Evolutionary conservation across 2,329 filamentous ascomycete genomes (phyloP).

Genomic region (Xylaria arbuscula): DNA sequence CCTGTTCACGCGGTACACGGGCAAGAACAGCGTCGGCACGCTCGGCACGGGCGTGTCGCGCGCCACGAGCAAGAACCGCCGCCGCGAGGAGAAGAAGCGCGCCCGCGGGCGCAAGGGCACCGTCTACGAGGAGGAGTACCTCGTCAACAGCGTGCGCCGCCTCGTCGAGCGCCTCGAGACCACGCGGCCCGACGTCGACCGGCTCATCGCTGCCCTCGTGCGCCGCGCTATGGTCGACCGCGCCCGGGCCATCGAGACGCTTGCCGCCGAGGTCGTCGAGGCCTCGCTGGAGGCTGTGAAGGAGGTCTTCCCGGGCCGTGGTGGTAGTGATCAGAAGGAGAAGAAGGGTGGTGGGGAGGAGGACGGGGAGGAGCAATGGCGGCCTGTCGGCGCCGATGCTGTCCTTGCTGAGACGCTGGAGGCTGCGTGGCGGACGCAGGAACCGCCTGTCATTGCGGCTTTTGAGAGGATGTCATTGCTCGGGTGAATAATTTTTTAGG

Average conservation of each 20-base stretch:
- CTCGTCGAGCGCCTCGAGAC: conserved; percentile 85
- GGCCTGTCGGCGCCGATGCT: conserved; percentile 61
- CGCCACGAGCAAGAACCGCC: conserved; percentile 86
- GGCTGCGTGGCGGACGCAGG: conserved; percentile 58
- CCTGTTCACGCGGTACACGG: conserved; percentile 92
- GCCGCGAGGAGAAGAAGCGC: conserved; percentile 92
- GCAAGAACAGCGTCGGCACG: conserved; percentile 73
- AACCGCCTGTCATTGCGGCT: conserved; percentile 61
- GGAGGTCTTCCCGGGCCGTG: conserved; percentile 71
- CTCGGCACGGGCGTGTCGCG: conserved; percentile 78
- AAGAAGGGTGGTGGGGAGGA: conserved; percentile 36
- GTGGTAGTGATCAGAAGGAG: conserved; percentile 24
- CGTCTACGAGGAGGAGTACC: conserved; percentile 97
- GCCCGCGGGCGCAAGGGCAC: conserved; percentile 95
- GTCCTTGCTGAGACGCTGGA: conserved; percentile 64
- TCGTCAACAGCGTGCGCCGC: conserved; percentile 86
- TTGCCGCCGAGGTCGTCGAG: conserved; percentile 78
- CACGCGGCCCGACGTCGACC: conserved; percentile 75
- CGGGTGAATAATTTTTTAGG: conserved; percentile 50
- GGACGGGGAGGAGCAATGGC: conserved; percentile 45
- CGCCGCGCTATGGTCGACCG: conserved; percentile 88
- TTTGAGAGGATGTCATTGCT: conserved; percentile 64
- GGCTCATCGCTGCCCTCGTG: conserved; percentile 80
- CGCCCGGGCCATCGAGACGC: conserved; percentile 78
- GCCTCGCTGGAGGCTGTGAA: conserved; percentile 73